A percentile compares a stretch with the other conserved stretches of the same genome.
Conservation (phyloP, 169 alveolate genomes). For the Plasmodium sp. region DNA sequence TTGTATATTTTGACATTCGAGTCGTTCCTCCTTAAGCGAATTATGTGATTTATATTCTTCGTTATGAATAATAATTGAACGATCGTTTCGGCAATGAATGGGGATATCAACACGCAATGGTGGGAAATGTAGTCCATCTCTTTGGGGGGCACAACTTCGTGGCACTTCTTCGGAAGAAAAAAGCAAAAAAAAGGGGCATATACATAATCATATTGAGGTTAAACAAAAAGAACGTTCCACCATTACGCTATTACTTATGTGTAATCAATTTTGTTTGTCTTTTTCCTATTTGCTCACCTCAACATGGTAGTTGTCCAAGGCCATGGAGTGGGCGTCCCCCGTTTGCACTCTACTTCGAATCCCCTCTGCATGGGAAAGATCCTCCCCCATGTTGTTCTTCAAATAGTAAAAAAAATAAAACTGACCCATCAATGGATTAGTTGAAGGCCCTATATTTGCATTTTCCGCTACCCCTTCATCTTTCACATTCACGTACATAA, state of each 20-base stretch:
- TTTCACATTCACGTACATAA: constrained; percentile 10
- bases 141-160: not conserved
- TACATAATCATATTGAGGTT: not conserved
- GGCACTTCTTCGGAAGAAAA: not conserved
- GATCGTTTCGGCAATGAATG: constrained; percentile 67
- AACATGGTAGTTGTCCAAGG: constrained; percentile 5
- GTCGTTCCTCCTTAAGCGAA: constrained; percentile 15
- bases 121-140: constrained; percentile 27
- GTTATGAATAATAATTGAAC: constrained; percentile 51
- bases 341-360: not conserved
- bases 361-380: not conserved
- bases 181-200: not conserved
- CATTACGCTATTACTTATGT: not conserved
- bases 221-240: not conserved
- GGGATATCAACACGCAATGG: constrained; percentile 65
- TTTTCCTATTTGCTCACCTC: not conserved
- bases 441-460: not conserved
- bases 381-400: constrained; percentile 15
- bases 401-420: constrained; percentile 39
- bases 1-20: constrained; percentile 43
- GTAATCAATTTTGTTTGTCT: not conserved
- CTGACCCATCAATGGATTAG: not conserved
- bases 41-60: constrained; percentile 65
- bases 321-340: not conserved
- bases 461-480: not conserved